Base-by-base conservation (phyloP, 345 rosid species). In the Punica granatum region DNA sequence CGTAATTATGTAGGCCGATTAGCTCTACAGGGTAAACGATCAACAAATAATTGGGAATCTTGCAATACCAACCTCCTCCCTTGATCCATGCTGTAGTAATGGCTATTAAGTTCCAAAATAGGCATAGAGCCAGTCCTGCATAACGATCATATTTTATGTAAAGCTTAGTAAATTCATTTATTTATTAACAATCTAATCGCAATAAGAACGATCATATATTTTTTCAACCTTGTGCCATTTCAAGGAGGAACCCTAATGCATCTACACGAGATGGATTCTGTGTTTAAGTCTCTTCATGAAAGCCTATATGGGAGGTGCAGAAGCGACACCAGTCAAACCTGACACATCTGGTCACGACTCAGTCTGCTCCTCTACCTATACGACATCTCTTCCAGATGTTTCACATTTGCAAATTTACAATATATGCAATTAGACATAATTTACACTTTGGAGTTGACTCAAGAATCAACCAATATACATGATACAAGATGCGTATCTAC, bases 11-110 rank as follows among this genome's bases (percentile, higher is more conserved):
- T 2, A 56, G 19, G 26, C 11, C 6, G 15, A 7, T 56, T 30
- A 26, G 61, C 61, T 6, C 15, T 19, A 13, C 41, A n/a, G 41
- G 71, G 60, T 66, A 10, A 58, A 64, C 41, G 11, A 37, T 37
- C 11, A 43, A 53, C 32, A 43, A 35, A 33, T 15, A 67, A 25
- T 0, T 28, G 18, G 12, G 61, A 14, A 30, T 11, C 32, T 11
- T 62, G 26, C 28, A 35, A 62, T 35, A 63, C 66, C 64, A 56
- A 92, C 97, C 90, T 87, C 79, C 83, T 56, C 96, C 96, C 80
- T 85, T 88, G 78, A 92, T 84, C 97, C 99, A 95, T 64, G 92
- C 96, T 42, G 98, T 63, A 15, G 88, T 82, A 73, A 90, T 84
- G 42, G 99, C 93, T 36, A 92, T 71, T 43, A 95, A 37, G 67